Evolutionary conservation across 2,329 filamentous ascomycete genomes (phyloP).

Genomic region (Colletotrichum sp.): DNA sequence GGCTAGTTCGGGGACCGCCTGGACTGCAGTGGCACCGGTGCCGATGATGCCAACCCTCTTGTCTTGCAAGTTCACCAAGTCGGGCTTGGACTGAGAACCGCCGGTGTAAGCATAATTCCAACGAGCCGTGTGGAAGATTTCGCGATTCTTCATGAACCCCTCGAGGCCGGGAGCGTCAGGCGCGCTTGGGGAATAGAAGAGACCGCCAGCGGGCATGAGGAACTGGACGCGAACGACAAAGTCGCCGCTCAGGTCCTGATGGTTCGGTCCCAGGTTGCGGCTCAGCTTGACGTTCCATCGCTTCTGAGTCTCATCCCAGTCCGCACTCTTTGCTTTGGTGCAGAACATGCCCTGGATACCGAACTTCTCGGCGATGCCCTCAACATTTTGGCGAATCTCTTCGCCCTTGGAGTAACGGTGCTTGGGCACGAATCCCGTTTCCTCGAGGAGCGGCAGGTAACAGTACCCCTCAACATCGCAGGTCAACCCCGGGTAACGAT

Average conservation of each 20-base stretch:
- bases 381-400: constrained; percentile 44
- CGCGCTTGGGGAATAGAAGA: constrained; percentile 43
- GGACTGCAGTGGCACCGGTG: constrained; percentile 54
- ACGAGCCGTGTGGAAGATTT: constrained; percentile 49
- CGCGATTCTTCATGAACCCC: constrained; percentile 39
- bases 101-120: constrained; percentile 51
- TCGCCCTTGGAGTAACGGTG: constrained; percentile 36
- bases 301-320: constrained; percentile 48
- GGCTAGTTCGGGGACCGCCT: constrained; percentile 48
- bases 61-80: constrained; percentile 47
- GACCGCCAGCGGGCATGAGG: constrained; percentile 40
- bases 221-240: constrained; percentile 40
- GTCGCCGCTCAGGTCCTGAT: constrained; percentile 32
- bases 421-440: constrained; percentile 3
- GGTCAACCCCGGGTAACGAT: constrained; percentile 51
- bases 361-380: constrained; percentile 46
- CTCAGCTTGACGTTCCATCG: constrained; percentile 25
- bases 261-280: constrained; percentile 29
- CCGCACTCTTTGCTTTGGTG: constrained; percentile 40
- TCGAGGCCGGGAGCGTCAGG: not conserved
- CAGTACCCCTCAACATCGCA: constrained; percentile 59
- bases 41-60: constrained; percentile 54
- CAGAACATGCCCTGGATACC: constrained; percentile 44
- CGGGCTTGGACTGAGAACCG: constrained; percentile 40
- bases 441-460: constrained; percentile 17